Conservation (phyloP, 1,284 basidiomycete species). For the Malassezia arunalokei region DNA sequence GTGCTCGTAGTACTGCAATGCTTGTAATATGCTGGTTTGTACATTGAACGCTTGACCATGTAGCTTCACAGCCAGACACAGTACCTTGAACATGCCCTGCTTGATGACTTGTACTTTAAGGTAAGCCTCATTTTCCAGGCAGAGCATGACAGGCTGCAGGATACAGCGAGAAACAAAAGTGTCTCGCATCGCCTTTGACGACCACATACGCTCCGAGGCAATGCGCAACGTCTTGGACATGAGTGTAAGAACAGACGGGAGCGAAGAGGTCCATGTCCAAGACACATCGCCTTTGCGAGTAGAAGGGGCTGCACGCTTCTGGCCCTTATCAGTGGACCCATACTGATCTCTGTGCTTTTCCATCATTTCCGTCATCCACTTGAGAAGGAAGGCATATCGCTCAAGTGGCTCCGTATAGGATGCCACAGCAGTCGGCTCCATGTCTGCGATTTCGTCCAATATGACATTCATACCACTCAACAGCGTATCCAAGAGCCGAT, state of each 20-base stretch:
- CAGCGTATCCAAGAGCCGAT: conserved; percentile 36
- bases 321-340: background rate
- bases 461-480: conserved; percentile 25
- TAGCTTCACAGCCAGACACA: conserved; percentile 81
- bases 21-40: conserved; percentile 81
- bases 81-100: conserved; percentile 68
- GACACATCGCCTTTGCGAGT: background rate
- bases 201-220: conserved; percentile 34
- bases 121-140: conserved; percentile 73
- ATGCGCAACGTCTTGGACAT: conserved; percentile 30
- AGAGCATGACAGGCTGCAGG: conserved; percentile 62
- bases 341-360: conserved; percentile 24
- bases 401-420: conserved; percentile 31
- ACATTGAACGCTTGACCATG: conserved; percentile 60
- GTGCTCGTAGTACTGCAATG: conserved; percentile 85
- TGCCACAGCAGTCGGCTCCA: conserved; percentile 20
- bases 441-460: conserved; percentile 25
- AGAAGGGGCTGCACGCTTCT: conserved; percentile 2
- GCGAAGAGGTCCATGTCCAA: conserved; percentile 31
- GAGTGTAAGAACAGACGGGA: conserved; percentile 30
- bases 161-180: conserved; percentile 40
- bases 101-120: conserved; percentile 69
- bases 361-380: conserved; percentile 35
- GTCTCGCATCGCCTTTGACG: conserved; percentile 30
- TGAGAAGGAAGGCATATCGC: conserved; percentile 37